Evolutionary conservation across 352 stramenopile species (phyloP).

Genomic region (Phytophthora agathidicida): DNA sequence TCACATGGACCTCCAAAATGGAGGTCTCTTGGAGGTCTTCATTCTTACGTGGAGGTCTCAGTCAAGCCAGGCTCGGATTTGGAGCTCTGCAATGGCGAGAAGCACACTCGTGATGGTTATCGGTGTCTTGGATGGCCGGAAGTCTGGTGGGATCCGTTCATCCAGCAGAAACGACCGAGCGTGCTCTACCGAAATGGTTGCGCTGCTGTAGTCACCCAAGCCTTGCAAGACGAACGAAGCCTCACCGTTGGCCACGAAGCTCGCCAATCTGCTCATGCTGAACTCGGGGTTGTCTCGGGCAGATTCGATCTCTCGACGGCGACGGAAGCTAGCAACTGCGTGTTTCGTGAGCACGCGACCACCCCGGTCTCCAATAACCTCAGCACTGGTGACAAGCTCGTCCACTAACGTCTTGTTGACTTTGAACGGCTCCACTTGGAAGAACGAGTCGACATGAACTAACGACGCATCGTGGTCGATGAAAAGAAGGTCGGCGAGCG

Average conservation of each 20-base stretch:
- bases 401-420: conserved; percentile 56
- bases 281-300: conserved; percentile 44
- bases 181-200: conserved; percentile 50
- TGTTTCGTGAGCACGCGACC: conserved; percentile 44
- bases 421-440: conserved; percentile 42
- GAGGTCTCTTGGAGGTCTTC: no score
- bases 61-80: conserved; percentile 27
- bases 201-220: conserved; percentile 47
- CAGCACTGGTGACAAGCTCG: conserved; percentile 44
- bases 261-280: conserved; percentile 47
- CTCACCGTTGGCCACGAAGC: conserved; percentile 53
- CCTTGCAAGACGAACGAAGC: conserved; percentile 50
- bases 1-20: no score
- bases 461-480: conserved; percentile 77
- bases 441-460: conserved; percentile 61
- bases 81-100: conserved; percentile 49
- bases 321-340: conserved; percentile 45
- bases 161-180: conserved; percentile 53
- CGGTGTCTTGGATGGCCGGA: conserved; percentile 35
- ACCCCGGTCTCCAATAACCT: conserved; percentile 3
- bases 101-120: conserved; percentile 47
- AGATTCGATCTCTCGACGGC: conserved; percentile 46
- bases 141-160: conserved; percentile 54
- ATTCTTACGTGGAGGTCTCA: no score
- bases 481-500: conserved; percentile 54